A percentile compares a stretch with the other conserved stretches of the same genome.
phyloP scores from a whole-genome alignment of 106 monocot species.

The Posidonia australis region DNA sequence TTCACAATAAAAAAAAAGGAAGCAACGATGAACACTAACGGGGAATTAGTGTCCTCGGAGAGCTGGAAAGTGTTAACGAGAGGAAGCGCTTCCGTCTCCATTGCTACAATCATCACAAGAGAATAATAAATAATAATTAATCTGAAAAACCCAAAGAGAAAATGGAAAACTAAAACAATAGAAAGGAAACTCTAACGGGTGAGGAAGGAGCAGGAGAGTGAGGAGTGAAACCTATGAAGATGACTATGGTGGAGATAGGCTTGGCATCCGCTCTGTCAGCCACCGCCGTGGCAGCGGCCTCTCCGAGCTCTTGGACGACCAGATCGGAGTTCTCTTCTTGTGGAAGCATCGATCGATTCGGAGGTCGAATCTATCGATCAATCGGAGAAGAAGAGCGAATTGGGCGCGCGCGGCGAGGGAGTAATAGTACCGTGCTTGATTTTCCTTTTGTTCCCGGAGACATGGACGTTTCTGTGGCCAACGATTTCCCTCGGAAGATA shows the following conservation, averaged over 20 bases:
- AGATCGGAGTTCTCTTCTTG: not conserved
- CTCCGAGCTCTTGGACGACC: not conserved
- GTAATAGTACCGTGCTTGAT: too few relatives aligned
- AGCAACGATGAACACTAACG: conserved; percentile 23
- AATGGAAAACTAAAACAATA: not conserved
- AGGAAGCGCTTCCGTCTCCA: conserved; percentile 92
- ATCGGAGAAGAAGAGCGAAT: too few relatives aligned
- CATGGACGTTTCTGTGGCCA: too few relatives aligned
- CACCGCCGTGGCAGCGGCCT: not conserved
- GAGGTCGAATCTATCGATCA: too few relatives aligned
- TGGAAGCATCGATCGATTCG: not conserved
- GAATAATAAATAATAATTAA: not conserved
- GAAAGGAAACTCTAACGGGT: not conserved
- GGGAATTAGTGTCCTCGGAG: conserved; percentile 40
- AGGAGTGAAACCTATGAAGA: conserved; percentile 54
- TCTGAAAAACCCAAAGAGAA: not conserved
- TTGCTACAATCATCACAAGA: conserved; percentile 31
- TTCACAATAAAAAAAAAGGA: not conserved
- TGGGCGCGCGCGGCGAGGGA: too few relatives aligned
- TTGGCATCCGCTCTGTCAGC: not conserved
- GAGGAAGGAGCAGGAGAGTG: not conserved
- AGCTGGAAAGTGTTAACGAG: conserved; percentile 72
- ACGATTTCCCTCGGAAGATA: too few relatives aligned
- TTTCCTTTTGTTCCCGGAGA: too few relatives aligned
- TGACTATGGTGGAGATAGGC: conserved; percentile 58